These are phyloP conservation scores for Barbarea vulgaris DNA, from an alignment of 345 rosid genomes.

Conservation along the genomic window DNA sequence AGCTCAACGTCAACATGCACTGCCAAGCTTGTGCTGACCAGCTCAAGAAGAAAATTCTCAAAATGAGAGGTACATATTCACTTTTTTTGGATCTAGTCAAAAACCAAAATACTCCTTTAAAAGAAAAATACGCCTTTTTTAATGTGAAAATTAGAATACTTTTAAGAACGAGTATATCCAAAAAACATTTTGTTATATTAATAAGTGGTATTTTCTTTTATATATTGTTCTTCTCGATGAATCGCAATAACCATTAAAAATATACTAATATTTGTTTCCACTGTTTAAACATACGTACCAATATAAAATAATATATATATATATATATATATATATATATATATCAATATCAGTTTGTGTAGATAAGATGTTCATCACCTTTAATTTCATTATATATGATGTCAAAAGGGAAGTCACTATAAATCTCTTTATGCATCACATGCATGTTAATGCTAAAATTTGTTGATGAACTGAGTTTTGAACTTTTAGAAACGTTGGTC, in stretches of 20 bases:
- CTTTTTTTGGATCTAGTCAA: background rate
- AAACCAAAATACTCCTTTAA: background rate
- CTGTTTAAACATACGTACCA: background rate
- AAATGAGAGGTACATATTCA: conserved; percentile 80
- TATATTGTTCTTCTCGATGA: background rate
- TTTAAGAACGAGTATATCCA: background rate
- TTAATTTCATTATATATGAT: background rate
- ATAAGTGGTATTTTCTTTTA: background rate
- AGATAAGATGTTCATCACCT: background rate
- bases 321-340: no score
- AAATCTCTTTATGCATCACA: background rate
- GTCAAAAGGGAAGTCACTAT: background rate
- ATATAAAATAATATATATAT: background rate
- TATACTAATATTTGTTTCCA: background rate
- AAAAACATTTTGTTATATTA: background rate
- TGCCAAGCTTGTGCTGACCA: conserved; percentile 95
- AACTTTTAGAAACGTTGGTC: background rate
- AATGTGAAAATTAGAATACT: background rate
- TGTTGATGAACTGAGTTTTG: background rate
- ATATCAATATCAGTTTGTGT: no score
- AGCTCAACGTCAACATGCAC: conserved; percentile 89
- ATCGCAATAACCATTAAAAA: background rate
- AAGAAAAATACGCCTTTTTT: background rate
- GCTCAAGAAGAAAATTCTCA: conserved; percentile 77
- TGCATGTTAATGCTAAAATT: background rate